Evolutionary conservation across 129 eudicot genomes (phyloP).

Genomic region (Deinandra increscens): DNA sequence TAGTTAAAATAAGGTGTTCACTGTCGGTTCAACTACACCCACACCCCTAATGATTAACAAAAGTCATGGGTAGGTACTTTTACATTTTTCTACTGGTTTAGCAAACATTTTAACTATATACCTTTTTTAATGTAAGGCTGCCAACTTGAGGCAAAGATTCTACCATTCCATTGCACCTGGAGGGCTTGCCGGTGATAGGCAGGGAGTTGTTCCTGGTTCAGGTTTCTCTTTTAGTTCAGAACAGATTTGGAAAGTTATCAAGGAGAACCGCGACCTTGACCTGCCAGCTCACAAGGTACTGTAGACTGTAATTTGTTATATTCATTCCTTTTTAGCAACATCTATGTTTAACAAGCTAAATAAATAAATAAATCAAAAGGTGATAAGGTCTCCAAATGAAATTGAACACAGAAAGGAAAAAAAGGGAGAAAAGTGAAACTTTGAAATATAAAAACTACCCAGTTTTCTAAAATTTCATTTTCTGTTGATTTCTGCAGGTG

Average conservation of each 20-base stretch:
- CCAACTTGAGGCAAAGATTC: slow-evolving; percentile 53
- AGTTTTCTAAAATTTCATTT: neutral
- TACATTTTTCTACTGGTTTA: neutral
- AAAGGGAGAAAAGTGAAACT: neutral
- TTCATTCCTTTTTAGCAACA: too few relatives aligned
- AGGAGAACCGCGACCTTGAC: slow-evolving; percentile 91
- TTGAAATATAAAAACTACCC: neutral
- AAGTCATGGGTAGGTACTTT: neutral
- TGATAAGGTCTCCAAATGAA: neutral
- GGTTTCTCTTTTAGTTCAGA: slow-evolving; percentile 80
- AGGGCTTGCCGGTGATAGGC: slow-evolving; percentile 79
- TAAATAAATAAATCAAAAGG: neutral
- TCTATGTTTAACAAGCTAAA: neutral
- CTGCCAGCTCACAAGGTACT: slow-evolving; percentile 88
- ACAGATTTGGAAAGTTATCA: slow-evolving; percentile 86
- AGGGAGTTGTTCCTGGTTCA: slow-evolving; percentile 66
- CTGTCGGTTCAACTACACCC: neutral
- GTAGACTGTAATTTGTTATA: neutral
- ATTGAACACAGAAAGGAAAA: neutral
- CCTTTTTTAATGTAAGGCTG: slow-evolving; percentile 42
- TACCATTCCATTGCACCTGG: slow-evolving; percentile 59
- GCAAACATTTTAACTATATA: neutral
- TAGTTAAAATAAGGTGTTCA: neutral
- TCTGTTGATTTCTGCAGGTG: neutral
- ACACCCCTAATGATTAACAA: neutral